phyloP scores from a whole-genome alignment of 2,329 filamentous ascomycete species.

The Pseudogymnoascus sp. region DNA sequence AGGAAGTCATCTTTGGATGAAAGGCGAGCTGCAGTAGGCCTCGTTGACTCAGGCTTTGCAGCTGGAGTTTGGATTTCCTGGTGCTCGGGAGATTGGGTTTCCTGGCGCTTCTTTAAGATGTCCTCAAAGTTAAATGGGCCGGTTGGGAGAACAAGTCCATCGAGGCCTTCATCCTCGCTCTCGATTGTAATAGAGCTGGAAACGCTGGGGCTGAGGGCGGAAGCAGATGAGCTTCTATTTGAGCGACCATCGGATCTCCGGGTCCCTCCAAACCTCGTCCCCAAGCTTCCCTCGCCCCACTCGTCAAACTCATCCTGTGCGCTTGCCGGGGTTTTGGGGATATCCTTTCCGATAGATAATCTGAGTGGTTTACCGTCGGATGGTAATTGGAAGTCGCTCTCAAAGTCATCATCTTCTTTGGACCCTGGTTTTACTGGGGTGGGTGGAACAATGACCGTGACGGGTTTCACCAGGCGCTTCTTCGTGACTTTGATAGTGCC shows the following conservation, averaged over 20 bases:
- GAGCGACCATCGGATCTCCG: conserved; percentile 38
- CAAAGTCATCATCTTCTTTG: conserved; percentile 56
- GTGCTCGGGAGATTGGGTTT: conserved; percentile 48
- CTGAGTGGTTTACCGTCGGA: conserved; percentile 54
- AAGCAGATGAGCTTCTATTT: conserved; percentile 79
- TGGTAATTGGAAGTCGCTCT: conserved; percentile 65
- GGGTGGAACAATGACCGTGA: conserved; percentile 48
- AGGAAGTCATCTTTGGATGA: conserved; percentile 65
- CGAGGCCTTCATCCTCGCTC: conserved; percentile 87
- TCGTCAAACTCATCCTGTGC: conserved; percentile 74
- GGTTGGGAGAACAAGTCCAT: conserved; percentile 76
- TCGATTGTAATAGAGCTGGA: conserved; percentile 85
- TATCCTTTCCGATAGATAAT: conserved; percentile 52
- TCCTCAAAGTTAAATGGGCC: conserved; percentile 78
- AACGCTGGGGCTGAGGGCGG: conserved; percentile 84
- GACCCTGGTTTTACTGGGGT: conserved; percentile 31
- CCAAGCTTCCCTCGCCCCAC: conserved; percentile 88
- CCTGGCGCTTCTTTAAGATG: conserved; percentile 64
- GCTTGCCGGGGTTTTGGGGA: conserved; percentile 52
- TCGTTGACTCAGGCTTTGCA: background rate
- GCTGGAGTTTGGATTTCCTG: conserved; percentile 32
- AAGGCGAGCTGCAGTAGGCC: conserved; percentile 12
- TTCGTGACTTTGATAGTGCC: conserved; percentile 64
- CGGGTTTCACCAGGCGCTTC: conserved; percentile 42
- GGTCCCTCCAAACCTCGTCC: conserved; percentile 83